Evolutionary conservation across 2,329 filamentous ascomycete genomes (phyloP), one percentile per base, ranked within the genome.

Genomic region (Trichoderma citrinoviride): DNA sequence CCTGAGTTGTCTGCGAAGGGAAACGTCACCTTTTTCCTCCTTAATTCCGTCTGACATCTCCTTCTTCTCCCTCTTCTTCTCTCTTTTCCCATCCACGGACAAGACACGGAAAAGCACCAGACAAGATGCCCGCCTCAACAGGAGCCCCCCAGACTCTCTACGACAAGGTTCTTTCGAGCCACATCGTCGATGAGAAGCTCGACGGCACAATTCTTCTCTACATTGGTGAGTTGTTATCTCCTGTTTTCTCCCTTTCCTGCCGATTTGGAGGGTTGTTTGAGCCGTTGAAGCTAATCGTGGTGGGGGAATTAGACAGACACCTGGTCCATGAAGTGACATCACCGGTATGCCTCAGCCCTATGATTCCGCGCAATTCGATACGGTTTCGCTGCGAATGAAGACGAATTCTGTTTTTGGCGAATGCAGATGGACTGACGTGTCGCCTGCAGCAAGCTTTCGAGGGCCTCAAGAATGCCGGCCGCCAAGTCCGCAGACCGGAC

Each of bases 251-350:
- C n/a, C 10, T 21, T 15, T 33, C 21, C 4, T 23, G 3, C 53
- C 5, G 46, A 55, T 23, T 21, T 19, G 25, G 33, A 47, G 27
- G 7, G 21, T 25, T 41, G 19, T 29, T 21, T 15, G 33, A 25
- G 47, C 27, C 8, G 21, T 37, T 41, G 19, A 27, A 21, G 29
- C 57, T 69, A 44, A 68, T 49, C 3, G 55, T 14, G 5, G 25
- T 54, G 61, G 14, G 44, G n/a, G 55, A 23, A n/a, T 53, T 73
- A 93, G 92, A 96, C 80, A 87, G 95, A 78, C 95, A 99, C 83
- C 85, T 99, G 68, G 93, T 98, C 68, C 95, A 99, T 77, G 95
- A 99, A 83, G 95, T 99, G 77, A 99, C 95, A 72, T 97, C 94
- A 73, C 95, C 95, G 68, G 90, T 93, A 85, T 76, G 89, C 78